Base-by-base conservation (phyloP, 805 yeast species). In the Ogataea nitratoaversa region DNA sequence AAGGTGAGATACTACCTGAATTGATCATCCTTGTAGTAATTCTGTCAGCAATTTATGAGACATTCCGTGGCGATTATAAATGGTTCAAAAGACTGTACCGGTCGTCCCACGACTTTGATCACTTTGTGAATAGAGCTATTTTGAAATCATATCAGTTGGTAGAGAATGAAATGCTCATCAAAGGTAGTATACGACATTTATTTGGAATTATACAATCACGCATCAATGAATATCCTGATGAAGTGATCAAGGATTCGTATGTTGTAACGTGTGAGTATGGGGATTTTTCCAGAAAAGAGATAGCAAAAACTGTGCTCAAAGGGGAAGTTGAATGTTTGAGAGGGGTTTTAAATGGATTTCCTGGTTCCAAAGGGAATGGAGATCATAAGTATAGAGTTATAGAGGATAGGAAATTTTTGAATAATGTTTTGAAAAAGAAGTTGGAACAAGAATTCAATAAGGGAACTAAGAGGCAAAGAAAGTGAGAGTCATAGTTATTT, bases 1-100 rank as follows among this genome's bases (percentile, higher is more conserved):
- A 76, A 32, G 79, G 81, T 9, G 85, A 78, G 27, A 66, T 82
- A 1, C 55, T 73, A 16, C 71, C 81, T n/a, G 91, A 85, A 56
- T 59, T 76, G 30, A 62, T 71, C 1, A 59, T 82, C 17, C 38
- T 84, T 4, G 42, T 81, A 5, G 83, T 82, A 48, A 66, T 76
- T 3, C 49, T 82, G 8, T 65, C 78, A 1, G 65, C 69, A 2
- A 29, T 66, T 11, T 55, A 61, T 13, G 59, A 41, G 49, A 52
- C 57, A 44, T 50, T 57, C 57, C 39, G 49, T 41, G 39, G 61
- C n/a, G 63, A 64, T 36, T 23, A 33, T 14, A 60, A 55, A 33
- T 61, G 66, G 65, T 49, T 59, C 30, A 63, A 51, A 41, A 58
- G 48, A 39, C 40, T 62, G 43, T 22, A 37, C 4, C 56, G 57